Evolutionary conservation across 1,284 basidiomycete genomes (phyloP), one percentile per base, ranked within the genome.

Genomic region (Moesziomyces globuligerus): DNA sequence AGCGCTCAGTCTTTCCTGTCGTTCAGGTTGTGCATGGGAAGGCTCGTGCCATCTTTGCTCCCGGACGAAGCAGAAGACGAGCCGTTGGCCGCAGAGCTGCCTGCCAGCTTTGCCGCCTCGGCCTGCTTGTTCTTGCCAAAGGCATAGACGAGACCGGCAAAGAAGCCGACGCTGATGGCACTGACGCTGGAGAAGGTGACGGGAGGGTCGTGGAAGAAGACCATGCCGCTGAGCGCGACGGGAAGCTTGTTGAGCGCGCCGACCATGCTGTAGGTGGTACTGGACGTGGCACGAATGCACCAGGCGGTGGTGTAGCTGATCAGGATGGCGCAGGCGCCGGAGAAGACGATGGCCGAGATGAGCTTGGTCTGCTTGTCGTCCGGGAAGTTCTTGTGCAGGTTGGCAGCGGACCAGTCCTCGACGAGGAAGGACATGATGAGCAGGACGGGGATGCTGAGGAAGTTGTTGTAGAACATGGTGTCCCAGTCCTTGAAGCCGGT

Each of bases 401-500:
- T 94, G 57, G 88, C 89, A 7, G 85, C 84, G 46, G 90, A 89
- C 96, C 96, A 99, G 81, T 97, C 89, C 84, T 99, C 96, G 37
- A 91, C 85, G 50, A 94, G 74, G 68, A 98, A 80, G 15, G 94
- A 96, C 81, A 91, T 92, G 59, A 94, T 74, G 37, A 88, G 86
- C 39, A 99, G 86, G 34, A 98, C 89, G 39, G 96, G 94, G 75
- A 98, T 93, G 32, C 93, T 96, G 46, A 98, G 86, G 48, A 98
- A 84, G 84, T 98, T 99, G 86, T 97, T 98, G 86, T 98, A 98
- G 85, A 94, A 97, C 95, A 98, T 98, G 24, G 94, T 91, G 82
- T 98, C 96, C 94, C 94, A 97, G 82, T 98, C 95, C 65, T 94
- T 95, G 86, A 99, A 98, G 37, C 93, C 93, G n/a, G 93, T 98